A percentile compares a stretch with the other conserved stretches of the same genome.
phyloP scores from a whole-genome alignment of 495 filamentous ascomycete species.

The Xylaria venustula region DNA sequence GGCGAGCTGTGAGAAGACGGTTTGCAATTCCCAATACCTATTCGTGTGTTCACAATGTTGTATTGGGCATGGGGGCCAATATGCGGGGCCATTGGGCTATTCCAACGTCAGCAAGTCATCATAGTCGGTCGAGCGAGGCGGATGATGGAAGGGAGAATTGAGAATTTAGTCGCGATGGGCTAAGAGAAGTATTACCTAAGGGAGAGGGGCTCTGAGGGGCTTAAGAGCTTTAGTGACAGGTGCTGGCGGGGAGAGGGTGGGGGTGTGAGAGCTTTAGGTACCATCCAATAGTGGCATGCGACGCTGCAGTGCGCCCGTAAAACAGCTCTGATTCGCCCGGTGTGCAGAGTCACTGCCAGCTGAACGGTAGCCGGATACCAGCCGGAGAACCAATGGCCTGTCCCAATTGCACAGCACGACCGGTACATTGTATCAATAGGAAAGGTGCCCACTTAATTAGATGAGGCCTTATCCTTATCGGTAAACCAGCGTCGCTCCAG shows the following conservation, averaged over 20 bases:
- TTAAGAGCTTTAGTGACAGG: neutral
- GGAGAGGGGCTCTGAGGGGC: neutral
- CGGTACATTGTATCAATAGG: no score
- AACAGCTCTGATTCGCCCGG: neutral
- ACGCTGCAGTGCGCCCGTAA: neutral
- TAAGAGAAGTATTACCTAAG: neutral
- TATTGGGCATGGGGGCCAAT: neutral
- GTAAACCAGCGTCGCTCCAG: no score
- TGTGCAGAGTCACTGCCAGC: neutral
- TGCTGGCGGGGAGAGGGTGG: neutral
- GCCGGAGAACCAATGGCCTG: neutral
- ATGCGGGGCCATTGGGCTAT: neutral
- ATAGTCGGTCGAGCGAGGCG: neutral
- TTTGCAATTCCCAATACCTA: neutral
- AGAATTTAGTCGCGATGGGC: neutral
- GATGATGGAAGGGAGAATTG: neutral
- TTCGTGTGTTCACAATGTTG: neutral
- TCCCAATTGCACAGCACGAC: no score
- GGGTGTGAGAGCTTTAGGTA: neutral
- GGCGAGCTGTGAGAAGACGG: neutral
- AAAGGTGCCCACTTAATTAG: no score
- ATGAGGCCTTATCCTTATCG: neutral
- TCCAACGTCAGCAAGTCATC: conserved; percentile 1
- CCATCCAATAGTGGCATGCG: neutral
- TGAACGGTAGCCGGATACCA: neutral